Evolutionary conservation across 495 filamentous ascomycete species (phyloP), one percentile per base, ranked within the genome.

Genomic region (Lentithecium fluviatile): DNA sequence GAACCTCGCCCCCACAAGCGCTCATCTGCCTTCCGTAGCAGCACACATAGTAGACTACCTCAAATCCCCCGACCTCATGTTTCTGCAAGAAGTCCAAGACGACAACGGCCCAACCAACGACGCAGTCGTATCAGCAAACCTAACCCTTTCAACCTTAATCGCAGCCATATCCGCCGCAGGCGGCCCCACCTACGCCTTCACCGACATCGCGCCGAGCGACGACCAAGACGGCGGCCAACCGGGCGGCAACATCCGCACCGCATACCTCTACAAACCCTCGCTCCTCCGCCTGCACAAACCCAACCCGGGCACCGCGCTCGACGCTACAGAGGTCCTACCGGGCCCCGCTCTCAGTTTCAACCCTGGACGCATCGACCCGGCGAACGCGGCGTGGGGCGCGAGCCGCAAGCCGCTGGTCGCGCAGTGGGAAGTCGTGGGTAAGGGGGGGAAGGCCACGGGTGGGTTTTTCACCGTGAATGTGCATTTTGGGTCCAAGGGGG

Each of bases 401-500:
- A 80, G 75, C 50, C 73, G 83, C 17, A 86, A 85, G 69, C 84
- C 84, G 6, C 67, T 87, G 0, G 81, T 70, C 0, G 84, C 84
- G 0, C 75, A 72, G 24, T 87, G 82, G 78, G 74, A 80, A 54
- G 74, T 78, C 24, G 67, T 78, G 32, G 75, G 73, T 17, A 74
- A 69, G 1, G 68, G 70, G 47, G 46, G 45, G 6, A 45, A 67
- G 1, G n/a, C n/a, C n/a, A n/a, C n/a, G n/a, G n/a, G n/a, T n/a
- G n/a, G n/a, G n/a, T 78, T 86, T 57, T 87, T 81, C 65, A 82
- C 84, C 21, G 74, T 87, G 32, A 85, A 86, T 62, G 81, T 86
- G 37, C 83, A 86, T 65, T 79, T 77, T 46, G 67, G 69, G 0
- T 76, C 71, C 52, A 86, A 86, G 69, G 82, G 82, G 25, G 84